Conservation (phyloP, 352 stramenopile genomes). For the Pythium coloratum region DNA sequence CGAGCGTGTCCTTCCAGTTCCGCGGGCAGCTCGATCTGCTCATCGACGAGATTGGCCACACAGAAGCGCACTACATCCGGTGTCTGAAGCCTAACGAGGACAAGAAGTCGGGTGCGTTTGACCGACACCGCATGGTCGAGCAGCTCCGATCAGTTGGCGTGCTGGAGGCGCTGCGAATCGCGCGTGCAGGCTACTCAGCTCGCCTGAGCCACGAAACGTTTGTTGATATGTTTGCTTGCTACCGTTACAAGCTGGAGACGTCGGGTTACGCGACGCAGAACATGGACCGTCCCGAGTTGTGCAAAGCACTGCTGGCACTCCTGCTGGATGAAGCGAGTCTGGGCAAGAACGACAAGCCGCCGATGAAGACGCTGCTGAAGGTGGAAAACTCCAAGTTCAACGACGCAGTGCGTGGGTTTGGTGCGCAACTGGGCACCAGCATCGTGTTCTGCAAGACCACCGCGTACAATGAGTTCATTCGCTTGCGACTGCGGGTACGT, state of each 20-base stretch:
- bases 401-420: constrained; percentile 24
- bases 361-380: constrained; percentile 26
- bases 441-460: constrained; percentile 43
- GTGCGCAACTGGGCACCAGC: constrained; percentile 35
- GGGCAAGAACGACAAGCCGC: constrained; percentile 15
- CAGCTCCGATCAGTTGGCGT: constrained; percentile 97
- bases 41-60: constrained; percentile 93
- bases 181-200: constrained; percentile 94
- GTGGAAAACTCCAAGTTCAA: constrained; percentile 33
- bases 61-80: constrained; percentile 97
- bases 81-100: constrained; percentile 99
- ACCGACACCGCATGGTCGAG: constrained; percentile 92
- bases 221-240: constrained; percentile 69
- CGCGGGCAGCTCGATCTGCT: constrained; percentile 93
- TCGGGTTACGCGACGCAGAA: constrained; percentile 3
- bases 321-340: constrained; percentile 27
- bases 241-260: constrained; percentile 40
- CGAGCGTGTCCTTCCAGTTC: constrained; percentile 91
- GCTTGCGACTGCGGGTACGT: constrained; percentile 25
- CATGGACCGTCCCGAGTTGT: constrained; percentile 14
- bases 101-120: constrained; percentile 61
- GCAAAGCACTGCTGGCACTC: constrained; percentile 29
- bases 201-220: constrained; percentile 94
- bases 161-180: constrained; percentile 95
- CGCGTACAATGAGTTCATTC: constrained; percentile 37